Percentiles rank a stretch among this genome's conserved stretches.
Evolutionary conservation across 805 yeast genomes (phyloP).

Genomic region (Wickerhamomyces strasburgensis): DNA sequence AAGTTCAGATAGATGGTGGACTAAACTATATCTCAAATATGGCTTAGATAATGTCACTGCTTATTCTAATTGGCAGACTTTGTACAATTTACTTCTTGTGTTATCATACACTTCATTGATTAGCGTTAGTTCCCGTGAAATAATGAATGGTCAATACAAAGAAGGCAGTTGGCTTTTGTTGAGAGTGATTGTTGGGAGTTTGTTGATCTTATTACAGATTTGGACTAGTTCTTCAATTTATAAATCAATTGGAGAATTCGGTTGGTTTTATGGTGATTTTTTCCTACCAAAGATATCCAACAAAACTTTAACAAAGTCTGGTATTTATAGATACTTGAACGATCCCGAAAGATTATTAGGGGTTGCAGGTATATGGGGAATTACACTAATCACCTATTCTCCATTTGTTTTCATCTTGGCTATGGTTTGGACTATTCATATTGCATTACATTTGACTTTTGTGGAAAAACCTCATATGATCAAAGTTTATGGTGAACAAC

Average conservation of each 20-base stretch:
- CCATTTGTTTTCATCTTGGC: constrained; percentile 45
- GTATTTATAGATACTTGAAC: constrained; percentile 75
- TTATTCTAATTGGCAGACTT: constrained; percentile 65
- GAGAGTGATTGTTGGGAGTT: constrained; percentile 52
- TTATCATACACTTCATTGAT: constrained; percentile 53
- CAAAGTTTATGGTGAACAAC: constrained; percentile 64
- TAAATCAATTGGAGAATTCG: constrained; percentile 71
- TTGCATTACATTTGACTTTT: constrained; percentile 61
- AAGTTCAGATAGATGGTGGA: constrained; percentile 56
- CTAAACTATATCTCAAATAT: constrained; percentile 57
- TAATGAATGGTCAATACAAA: constrained; percentile 24
- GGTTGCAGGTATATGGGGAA: constrained; percentile 75
- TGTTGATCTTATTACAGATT: constrained; percentile 53
- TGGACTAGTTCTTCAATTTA: constrained; percentile 69
- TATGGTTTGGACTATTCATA: constrained; percentile 60
- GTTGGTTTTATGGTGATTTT: constrained; percentile 90
- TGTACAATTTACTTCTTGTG: constrained; percentile 49
- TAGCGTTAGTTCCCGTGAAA: constrained; percentile 32
- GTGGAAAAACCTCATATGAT: constrained; percentile 78
- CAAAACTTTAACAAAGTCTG: constrained; percentile 61
- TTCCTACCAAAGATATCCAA: constrained; percentile 53
- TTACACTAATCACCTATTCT: constrained; percentile 55
- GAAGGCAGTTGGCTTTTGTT: constrained; percentile 41
- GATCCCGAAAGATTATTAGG: constrained; percentile 81
- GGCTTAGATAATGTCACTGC: constrained; percentile 63